Base-by-base conservation (phyloP, 768 basidiomycete genomes). In the Amyloporia xantha region DNA sequence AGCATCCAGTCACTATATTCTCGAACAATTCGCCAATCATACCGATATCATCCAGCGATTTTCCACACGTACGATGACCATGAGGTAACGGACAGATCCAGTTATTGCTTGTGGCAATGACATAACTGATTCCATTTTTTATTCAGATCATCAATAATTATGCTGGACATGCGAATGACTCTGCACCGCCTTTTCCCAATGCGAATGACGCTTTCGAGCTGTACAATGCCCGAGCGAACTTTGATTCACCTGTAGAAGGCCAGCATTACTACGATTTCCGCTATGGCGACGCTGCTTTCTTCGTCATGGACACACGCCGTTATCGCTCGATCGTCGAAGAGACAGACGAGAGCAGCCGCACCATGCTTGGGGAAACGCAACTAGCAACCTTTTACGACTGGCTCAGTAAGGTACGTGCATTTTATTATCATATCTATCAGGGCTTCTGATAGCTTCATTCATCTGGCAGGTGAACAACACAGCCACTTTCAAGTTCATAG, bases 51-150 rank as follows among this genome's bases (percentile, higher is more conserved):
- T 35, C 13, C 55, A 86, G 84, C 84, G 7, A 74, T 84, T 23
- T 71, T 85, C 51, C 76, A 82, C 57, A 76, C 81, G 20, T 86
- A 82, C 57, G 85, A 87, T 59, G 85, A 87, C 59, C 84, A 87
- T 56, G 84, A 85, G 67, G 80, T 77, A 49, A 37, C 58, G n/a
- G n/a, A n/a, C n/a, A n/a, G n/a, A n/a, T n/a, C n/a, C n/a, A n/a
- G n/a, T n/a, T n/a, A n/a, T n/a, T n/a, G n/a, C n/a, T n/a, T n/a
- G n/a, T 59, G 85, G 87, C 59, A 84, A 87, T 56, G 84, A 85
- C 66, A 80, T 77, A 49, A 37, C 58, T 33, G 30, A 33, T 15
- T 33, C 30, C 7, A 33, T 33, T 7, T n/a, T n/a, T 15, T 33
- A 33, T 15, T 33, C 48, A 81, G 79, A 72, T 86, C 54, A 71